phyloP scores from a whole-genome alignment of 2,329 filamentous ascomycete genomes.

The Gaeumannomyces tritici region DNA sequence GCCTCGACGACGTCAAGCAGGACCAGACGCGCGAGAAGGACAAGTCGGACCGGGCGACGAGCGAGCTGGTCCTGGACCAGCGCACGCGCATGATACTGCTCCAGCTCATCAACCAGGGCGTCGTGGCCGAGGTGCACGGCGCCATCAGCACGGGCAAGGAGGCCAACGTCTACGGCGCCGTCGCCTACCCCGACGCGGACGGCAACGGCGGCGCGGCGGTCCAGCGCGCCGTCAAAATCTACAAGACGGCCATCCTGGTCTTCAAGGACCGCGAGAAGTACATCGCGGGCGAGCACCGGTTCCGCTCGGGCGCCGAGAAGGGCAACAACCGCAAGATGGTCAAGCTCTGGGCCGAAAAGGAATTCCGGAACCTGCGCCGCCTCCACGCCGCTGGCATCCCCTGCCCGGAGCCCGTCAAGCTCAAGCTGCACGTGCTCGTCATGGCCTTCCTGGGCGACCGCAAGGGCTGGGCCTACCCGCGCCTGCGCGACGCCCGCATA shows the following conservation, averaged over 20 bases:
- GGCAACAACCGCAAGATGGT: slow-evolving; percentile 95
- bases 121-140: slow-evolving; percentile 86
- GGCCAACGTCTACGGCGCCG: slow-evolving; percentile 92
- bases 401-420: slow-evolving; percentile 78
- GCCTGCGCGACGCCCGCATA: slow-evolving; percentile 78
- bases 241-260: slow-evolving; percentile 94
- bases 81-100: slow-evolving; percentile 90
- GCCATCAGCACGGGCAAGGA: slow-evolving; percentile 96
- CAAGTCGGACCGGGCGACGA: slow-evolving; percentile 87
- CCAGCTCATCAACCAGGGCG: slow-evolving; percentile 88
- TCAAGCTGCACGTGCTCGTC: slow-evolving; percentile 89
- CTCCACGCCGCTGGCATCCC: slow-evolving; percentile 79
- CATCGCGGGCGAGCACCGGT: slow-evolving; percentile 87
- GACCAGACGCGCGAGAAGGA: slow-evolving; percentile 57
- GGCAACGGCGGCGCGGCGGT: slow-evolving; percentile 36
- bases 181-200: slow-evolving; percentile 48
- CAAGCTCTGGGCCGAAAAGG: slow-evolving; percentile 97
- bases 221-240: slow-evolving; percentile 92
- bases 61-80: slow-evolving; percentile 88
- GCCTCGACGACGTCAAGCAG: slow-evolving; percentile 57
- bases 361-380: slow-evolving; percentile 85
- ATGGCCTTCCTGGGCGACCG: slow-evolving; percentile 89
- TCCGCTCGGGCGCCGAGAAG: slow-evolving; percentile 86
- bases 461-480: slow-evolving; percentile 79
- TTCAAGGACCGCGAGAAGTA: slow-evolving; percentile 98